Conservation (phyloP, 768 basidiomycete species). For the Mycena chlorophos region DNA sequence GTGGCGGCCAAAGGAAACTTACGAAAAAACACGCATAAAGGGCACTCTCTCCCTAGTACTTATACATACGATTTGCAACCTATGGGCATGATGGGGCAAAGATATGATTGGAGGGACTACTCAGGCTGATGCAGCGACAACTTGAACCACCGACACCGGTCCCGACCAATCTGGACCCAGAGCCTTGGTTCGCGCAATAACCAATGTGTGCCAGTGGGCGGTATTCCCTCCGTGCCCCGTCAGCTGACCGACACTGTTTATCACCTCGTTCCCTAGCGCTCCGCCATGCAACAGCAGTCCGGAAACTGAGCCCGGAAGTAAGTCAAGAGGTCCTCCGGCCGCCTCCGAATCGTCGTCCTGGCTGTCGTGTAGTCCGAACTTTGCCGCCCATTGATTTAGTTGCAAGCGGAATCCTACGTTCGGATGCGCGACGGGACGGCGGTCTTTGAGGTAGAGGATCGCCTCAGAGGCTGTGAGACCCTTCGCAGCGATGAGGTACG, state of each 20-base stretch:
- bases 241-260: no score
- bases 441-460: conserved; percentile 37
- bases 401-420: conserved; percentile 47
- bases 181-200: conserved; percentile 12
- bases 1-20: no score
- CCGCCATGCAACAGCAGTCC: conserved; percentile 8
- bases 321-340: not conserved
- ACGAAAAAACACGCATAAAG: no score
- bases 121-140: no score
- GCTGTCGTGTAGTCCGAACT: conserved; percentile 6
- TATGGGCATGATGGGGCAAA: no score
- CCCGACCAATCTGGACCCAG: conserved; percentile 17
- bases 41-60: no score
- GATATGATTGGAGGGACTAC: no score
- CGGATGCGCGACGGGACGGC: conserved; percentile 43
- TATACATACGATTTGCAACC: no score
- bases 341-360: not conserved
- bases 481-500: conserved; percentile 40
- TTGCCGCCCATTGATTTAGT: conserved; percentile 35
- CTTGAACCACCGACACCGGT: conserved; percentile 11
- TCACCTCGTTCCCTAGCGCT: conserved; percentile 4
- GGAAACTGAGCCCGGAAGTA: conserved; percentile 1
- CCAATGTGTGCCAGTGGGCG: conserved; percentile 9
- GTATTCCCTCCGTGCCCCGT: no score
- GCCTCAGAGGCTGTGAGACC: conserved; percentile 43